Percentiles rank a stretch among this genome's conserved stretches.
phyloP scores from a whole-genome alignment of 345 rosid genomes.

The Bruguiera sexangula region DNA sequence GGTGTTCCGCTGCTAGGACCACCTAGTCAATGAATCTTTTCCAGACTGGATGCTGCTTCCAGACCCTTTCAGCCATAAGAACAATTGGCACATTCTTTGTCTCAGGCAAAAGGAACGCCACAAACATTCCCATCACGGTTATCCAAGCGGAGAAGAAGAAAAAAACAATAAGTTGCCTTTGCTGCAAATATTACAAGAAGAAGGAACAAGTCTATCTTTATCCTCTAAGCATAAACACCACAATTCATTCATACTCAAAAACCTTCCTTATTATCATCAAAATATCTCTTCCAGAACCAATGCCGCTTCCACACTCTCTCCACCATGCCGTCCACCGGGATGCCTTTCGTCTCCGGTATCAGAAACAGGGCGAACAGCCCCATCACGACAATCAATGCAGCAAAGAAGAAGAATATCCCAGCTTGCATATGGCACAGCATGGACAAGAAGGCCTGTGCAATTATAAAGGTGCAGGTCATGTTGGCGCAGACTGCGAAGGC shows the following conservation, averaged over 20 bases:
- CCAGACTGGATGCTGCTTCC: conserved; percentile 26
- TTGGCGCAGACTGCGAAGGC: conserved; percentile 19
- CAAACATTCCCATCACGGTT: conserved; percentile 12
- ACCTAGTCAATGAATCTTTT: conserved; percentile 14
- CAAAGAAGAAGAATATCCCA: conserved; percentile 24
- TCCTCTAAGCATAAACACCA: too few relatives aligned
- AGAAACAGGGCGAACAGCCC: conserved; percentile 13
- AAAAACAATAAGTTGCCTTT: background rate
- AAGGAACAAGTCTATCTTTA: too few relatives aligned
- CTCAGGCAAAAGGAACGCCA: conserved; percentile 12
- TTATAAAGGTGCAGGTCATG: conserved; percentile 16
- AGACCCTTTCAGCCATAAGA: conserved; percentile 19
- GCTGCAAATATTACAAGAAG: too few relatives aligned
- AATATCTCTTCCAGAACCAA: conserved; percentile 12
- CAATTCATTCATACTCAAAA: too few relatives aligned
- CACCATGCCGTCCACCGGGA: conserved; percentile 17
- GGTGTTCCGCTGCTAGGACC: too few relatives aligned
- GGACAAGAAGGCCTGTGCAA: conserved; percentile 24
- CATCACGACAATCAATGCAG: conserved; percentile 17
- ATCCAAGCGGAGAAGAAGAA: conserved; percentile 25
- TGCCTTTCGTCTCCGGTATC: conserved; percentile 23
- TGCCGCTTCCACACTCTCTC: conserved; percentile 27
- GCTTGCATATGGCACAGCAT: conserved; percentile 22
- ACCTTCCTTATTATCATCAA: background rate
- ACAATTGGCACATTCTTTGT: conserved; percentile 21